Base-by-base conservation (phyloP, 140 eudicot genomes). In the Oenanthe javanica region DNA sequence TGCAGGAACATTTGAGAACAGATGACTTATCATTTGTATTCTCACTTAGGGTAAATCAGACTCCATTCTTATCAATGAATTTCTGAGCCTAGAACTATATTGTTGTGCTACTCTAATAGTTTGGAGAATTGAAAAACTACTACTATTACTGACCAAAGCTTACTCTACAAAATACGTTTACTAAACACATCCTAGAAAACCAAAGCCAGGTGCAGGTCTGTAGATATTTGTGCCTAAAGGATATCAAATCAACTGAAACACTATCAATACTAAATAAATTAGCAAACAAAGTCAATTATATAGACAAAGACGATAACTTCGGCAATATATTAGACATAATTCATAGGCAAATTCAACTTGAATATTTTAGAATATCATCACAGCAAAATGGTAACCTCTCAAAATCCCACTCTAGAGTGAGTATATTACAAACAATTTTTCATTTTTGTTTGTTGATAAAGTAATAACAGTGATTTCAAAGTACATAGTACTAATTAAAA, bases 1-100 rank as follows among this genome's bases (percentile, higher is more conserved):
- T 78, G 77, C 97, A 95, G 99, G 97, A 89, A 76, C 99, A 95
- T 85, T 84, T 92, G 82, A 82, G 40, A 87, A 92, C 96, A 86
- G 99, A 95, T 85, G 97, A 95, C 85, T 87, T 85, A 40, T 86
- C 99, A 73, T 95, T 92, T 82, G 84, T 91, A 78, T 95, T 92
- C 88, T 95, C 99, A n/a, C 90, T 95, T 10, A 95, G 92, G 97
- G 99, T 86, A 84, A 79, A 82, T 79, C 79, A 48, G 23, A 55
- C 43, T 79, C 36, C 61, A 27, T 38, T 46, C 10, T 31, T 27
- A 12, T 66, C 27, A 67, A 27, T 64, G 15, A 79, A 13, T 76
- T 50, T 75, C 42, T 0, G 13, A 59, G 67, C 36, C 67, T 59
- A 59, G 36, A 59, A 59, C 13, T 59, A 59, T 54, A 4, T 19